A percentile compares a stretch with the other conserved stretches of the same genome.
Evolutionary conservation across 208 protist species (phyloP).

Genomic region (Naegleria gruberi): DNA sequence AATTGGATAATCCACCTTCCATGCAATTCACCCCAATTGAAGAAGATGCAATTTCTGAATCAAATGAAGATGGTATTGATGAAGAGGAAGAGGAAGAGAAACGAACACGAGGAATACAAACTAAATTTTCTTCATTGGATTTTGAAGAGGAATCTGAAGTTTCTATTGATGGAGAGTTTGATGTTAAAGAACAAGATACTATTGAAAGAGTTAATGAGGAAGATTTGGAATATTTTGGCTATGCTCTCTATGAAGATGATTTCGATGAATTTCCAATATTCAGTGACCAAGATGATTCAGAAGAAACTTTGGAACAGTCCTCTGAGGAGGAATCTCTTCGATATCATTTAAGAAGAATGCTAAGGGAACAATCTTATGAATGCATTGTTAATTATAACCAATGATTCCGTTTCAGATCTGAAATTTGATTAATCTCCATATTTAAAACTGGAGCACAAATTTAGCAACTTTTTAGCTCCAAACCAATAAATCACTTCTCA

Average conservation of each 20-base stretch:
- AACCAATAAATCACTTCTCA: too few relatives aligned
- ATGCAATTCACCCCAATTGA: too few relatives aligned
- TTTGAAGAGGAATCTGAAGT: not conserved
- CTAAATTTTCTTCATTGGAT: not conserved
- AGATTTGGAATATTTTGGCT: not conserved
- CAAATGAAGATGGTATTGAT: not conserved
- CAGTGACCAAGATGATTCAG: not conserved
- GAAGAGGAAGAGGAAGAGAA: not conserved
- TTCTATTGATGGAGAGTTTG: not conserved
- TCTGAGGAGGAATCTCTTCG: not conserved
- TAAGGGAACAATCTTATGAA: not conserved
- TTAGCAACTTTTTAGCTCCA: too few relatives aligned
- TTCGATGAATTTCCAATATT: not conserved
- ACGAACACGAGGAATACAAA: too few relatives aligned
- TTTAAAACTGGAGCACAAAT: too few relatives aligned
- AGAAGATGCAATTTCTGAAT: not conserved
- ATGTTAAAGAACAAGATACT: not conserved
- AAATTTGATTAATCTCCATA: too few relatives aligned
- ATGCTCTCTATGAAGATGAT: not conserved
- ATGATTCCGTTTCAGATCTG: too few relatives aligned
- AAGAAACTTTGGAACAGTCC: not conserved
- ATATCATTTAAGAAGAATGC: not conserved
- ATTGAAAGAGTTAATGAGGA: not conserved
- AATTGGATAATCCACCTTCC: not conserved
- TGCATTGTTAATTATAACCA: too few relatives aligned